These are phyloP conservation scores for Suhomyces atakaporum DNA, from an alignment of 1,139 yeast species.

Conservation along the genomic window DNA sequence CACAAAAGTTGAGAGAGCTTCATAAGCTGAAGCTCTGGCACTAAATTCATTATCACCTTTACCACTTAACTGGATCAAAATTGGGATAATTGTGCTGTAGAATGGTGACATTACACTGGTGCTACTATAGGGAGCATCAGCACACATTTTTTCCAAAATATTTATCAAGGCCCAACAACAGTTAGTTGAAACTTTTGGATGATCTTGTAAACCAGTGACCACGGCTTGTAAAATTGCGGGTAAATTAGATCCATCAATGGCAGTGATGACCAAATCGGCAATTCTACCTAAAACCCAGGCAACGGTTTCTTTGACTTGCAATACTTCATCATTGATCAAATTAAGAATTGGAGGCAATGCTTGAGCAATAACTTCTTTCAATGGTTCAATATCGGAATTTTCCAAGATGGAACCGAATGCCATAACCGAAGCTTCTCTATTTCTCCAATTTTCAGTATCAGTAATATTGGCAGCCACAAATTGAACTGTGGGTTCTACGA, in stretches of 20 bases:
- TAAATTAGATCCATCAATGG: conserved; percentile 68
- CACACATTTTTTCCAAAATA: conserved; percentile 78
- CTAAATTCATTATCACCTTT: conserved; percentile 80
- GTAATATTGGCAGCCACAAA: conserved; percentile 78
- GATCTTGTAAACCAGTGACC: conserved; percentile 77
- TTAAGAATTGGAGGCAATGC: conserved; percentile 78
- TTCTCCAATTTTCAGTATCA: conserved; percentile 64
- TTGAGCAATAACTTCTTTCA: conserved; percentile 68
- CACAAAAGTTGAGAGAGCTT: conserved; percentile 84
- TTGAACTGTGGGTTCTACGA: conserved; percentile 78
- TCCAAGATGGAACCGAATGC: conserved; percentile 96
- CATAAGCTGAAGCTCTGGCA: conserved; percentile 94
- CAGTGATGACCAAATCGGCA: conserved; percentile 82
- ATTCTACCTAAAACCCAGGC: conserved; percentile 98
- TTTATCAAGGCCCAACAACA: conserved; percentile 98
- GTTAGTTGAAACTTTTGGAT: conserved; percentile 89
- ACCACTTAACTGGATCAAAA: conserved; percentile 66
- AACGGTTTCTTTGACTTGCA: conserved; percentile 94
- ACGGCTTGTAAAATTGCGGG: conserved; percentile 74
- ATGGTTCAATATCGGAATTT: conserved; percentile 82
- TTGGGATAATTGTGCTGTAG: conserved; percentile 68
- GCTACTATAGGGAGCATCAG: conserved; percentile 54
- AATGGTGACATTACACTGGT: conserved; percentile 72
- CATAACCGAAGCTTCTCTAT: conserved; percentile 97
- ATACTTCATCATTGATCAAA: conserved; percentile 69